Evolutionary conservation across 108 stramenopile species (phyloP).

Genomic region (Cyclotella baltica): DNA sequence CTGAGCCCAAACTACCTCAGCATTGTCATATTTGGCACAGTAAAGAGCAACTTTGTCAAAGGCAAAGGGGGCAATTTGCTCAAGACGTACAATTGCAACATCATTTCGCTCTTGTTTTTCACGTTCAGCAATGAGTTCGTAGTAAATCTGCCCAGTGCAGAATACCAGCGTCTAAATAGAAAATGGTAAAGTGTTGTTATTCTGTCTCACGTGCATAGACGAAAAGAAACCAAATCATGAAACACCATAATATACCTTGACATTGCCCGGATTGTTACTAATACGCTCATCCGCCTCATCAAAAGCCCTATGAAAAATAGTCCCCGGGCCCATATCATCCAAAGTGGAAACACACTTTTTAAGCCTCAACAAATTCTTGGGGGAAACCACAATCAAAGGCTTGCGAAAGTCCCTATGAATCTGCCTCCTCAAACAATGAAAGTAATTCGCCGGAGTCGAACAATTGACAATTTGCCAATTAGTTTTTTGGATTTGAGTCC

Average conservation of each 20-base stretch:
- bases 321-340: constrained; percentile 95
- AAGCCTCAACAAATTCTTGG: constrained; percentile 96
- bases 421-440: constrained; percentile 98
- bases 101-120: constrained; percentile 81
- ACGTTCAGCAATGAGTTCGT: constrained; percentile 93
- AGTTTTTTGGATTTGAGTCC: constrained; percentile 94
- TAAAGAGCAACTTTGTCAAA: constrained; percentile 94
- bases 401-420: constrained; percentile 99
- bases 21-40: constrained; percentile 82
- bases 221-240: neutral
- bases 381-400: constrained; percentile 96
- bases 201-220: neutral
- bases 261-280: constrained; percentile 76
- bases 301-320: constrained; percentile 87
- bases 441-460: constrained; percentile 99
- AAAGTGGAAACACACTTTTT: constrained; percentile 87
- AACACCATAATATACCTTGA: constrained; percentile 67
- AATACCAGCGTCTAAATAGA: constrained; percentile 83
- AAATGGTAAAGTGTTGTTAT: neutral
- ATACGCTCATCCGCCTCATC: constrained; percentile 82
- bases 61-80: constrained; percentile 99
- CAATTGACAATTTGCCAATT: constrained; percentile 99
- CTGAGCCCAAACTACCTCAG: constrained; percentile 96
- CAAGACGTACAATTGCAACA: constrained; percentile 95
- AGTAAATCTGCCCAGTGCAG: constrained; percentile 98